Percentiles rank a stretch among this genome's conserved stretches.
These are phyloP conservation scores for Limonium bicolor DNA, from an alignment of 148 eudicot species.

Conservation along the genomic window DNA sequence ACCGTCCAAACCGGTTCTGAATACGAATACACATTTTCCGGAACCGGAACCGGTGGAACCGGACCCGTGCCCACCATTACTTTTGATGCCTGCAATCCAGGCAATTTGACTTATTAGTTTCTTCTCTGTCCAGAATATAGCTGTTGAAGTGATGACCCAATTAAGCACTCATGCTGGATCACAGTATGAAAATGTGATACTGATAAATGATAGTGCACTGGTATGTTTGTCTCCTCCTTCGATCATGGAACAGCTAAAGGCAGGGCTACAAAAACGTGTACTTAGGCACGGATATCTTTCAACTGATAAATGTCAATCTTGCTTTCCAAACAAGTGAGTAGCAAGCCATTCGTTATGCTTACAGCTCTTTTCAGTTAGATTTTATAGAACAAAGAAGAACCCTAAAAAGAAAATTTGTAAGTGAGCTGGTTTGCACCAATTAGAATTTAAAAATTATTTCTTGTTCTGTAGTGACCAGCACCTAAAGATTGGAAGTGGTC, in stretches of 20 bases:
- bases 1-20: no score
- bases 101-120: neutral
- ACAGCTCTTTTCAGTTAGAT: no score
- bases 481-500: conserved; percentile 58
- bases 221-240: conserved; percentile 17
- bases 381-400: no score
- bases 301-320: conserved; percentile 34
- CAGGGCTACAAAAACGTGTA: conserved; percentile 60
- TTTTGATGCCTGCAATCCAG: neutral
- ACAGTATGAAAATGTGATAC: conserved; percentile 23
- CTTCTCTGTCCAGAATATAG: conserved; percentile 35
- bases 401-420: no score
- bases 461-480: conserved; percentile 21
- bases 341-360: no score
- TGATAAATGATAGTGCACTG: conserved; percentile 21
- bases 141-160: conserved; percentile 52
- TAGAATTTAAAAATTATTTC: no score
- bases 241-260: conserved; percentile 31
- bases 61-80: no score
- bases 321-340: conserved; percentile 51
- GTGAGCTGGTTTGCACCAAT: no score
- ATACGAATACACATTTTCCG: no score
- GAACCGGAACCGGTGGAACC: no score
- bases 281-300: conserved; percentile 41
- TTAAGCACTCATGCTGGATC: conserved; percentile 18